These are phyloP conservation scores for Luvunga scandens DNA, from an alignment of 345 rosid species.

Conservation along the genomic window DNA sequence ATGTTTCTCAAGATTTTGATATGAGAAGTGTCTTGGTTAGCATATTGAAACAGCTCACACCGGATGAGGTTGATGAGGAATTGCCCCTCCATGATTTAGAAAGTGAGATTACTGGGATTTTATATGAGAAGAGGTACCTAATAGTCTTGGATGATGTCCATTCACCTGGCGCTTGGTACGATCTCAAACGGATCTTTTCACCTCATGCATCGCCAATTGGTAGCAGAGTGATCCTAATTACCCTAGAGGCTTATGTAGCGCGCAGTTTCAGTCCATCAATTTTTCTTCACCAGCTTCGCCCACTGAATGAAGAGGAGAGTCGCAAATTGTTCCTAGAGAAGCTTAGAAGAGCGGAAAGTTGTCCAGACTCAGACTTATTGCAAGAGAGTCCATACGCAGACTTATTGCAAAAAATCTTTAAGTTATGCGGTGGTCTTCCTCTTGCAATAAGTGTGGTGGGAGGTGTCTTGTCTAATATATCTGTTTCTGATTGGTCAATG, in stretches of 20 bases:
- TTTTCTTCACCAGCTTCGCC: not conserved
- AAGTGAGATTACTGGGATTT: not conserved
- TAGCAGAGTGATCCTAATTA: not conserved
- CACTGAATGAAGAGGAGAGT: not conserved
- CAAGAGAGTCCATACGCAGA: not conserved
- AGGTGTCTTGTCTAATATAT: not conserved
- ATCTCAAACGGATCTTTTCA: not conserved
- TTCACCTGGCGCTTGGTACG: not conserved
- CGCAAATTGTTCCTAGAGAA: not conserved
- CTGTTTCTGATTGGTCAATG: constrained; percentile 2
- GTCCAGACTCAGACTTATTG: not conserved
- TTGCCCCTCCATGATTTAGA: not conserved
- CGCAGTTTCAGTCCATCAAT: not conserved
- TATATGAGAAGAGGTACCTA: constrained; percentile 24
- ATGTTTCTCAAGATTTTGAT: constrained; percentile 10
- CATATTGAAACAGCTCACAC: constrained; percentile 14
- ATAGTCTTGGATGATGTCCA: constrained; percentile 9
- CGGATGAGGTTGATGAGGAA: constrained; percentile 14
- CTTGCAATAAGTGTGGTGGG: not conserved
- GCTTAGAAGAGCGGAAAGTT: not conserved
- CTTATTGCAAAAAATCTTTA: not conserved
- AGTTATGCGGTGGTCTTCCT: not conserved
- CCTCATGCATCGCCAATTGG: not conserved
- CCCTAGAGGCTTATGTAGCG: not conserved
- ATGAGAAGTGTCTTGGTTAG: constrained; percentile 17